These are phyloP conservation scores for Schwanniomyces occidentalis DNA, from an alignment of 805 yeast species.

Conservation along the genomic window DNA sequence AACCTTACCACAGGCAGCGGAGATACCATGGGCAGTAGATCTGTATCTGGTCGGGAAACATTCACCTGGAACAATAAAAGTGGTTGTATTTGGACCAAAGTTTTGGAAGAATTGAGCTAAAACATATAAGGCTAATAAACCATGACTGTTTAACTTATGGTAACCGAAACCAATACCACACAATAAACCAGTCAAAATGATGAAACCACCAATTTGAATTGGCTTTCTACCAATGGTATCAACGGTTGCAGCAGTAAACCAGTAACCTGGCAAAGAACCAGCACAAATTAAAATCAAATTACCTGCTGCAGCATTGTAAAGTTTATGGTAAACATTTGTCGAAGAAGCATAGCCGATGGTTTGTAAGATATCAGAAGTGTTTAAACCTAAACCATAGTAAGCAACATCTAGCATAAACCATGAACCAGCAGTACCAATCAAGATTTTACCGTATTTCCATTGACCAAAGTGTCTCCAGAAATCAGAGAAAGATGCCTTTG, in stretches of 20 bases:
- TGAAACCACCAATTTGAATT: slow-evolving; percentile 75
- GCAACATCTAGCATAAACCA: slow-evolving; percentile 93
- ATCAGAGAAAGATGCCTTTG: slow-evolving; percentile 79
- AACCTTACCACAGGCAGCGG: slow-evolving; percentile 89
- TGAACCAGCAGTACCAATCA: slow-evolving; percentile 86
- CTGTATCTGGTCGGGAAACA: slow-evolving; percentile 92
- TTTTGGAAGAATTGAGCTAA: slow-evolving; percentile 85
- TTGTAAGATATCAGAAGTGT: slow-evolving; percentile 74
- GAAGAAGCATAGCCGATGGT: slow-evolving; percentile 83
- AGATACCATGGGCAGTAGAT: slow-evolving; percentile 93
- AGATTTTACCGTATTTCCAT: slow-evolving; percentile 85
- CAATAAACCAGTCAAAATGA: slow-evolving; percentile 67
- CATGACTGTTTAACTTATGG: slow-evolving; percentile 64
- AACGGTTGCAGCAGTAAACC: slow-evolving; percentile 78
- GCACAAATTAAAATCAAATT: slow-evolving; percentile 91
- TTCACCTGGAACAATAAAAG: slow-evolving; percentile 91
- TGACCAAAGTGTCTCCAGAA: slow-evolving; percentile 72
- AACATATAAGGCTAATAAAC: slow-evolving; percentile 74
- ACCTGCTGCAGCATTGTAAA: slow-evolving; percentile 85
- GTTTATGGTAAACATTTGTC: slow-evolving; percentile 63
- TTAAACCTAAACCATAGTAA: slow-evolving; percentile 83
- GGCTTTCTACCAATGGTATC: slow-evolving; percentile 86
- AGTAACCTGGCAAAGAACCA: slow-evolving; percentile 93
- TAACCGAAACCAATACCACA: slow-evolving; percentile 84
- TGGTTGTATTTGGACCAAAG: slow-evolving; percentile 92